A percentile compares a stretch with the other conserved stretches of the same genome.
Conservation (phyloP, 2,329 filamentous ascomycete genomes). For the Amauroascus niger region DNA sequence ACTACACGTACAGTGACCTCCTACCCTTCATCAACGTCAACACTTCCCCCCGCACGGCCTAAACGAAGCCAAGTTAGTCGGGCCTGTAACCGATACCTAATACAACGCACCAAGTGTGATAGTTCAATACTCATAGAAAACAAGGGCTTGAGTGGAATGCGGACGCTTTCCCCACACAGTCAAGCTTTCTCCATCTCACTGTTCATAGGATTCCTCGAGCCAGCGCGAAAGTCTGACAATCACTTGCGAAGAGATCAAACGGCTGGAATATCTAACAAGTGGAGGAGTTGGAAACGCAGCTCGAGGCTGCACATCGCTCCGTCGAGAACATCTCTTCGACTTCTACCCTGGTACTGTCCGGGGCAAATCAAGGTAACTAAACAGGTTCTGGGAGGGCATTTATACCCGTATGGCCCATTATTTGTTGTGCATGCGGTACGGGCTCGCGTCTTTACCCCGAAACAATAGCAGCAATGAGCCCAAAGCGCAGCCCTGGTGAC, state of each 20-base stretch:
- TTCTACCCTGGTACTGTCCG: background rate
- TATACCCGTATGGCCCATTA: slow-evolving; percentile 30
- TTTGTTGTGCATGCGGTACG: slow-evolving; percentile 45
- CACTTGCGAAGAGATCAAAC: slow-evolving; percentile 19
- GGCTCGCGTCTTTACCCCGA: slow-evolving; percentile 22
- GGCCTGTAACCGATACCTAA: slow-evolving; percentile 25
- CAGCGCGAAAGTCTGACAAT: background rate
- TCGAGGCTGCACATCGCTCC: slow-evolving; percentile 14
- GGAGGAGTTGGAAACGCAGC: slow-evolving; percentile 27
- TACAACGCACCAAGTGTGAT: slow-evolving; percentile 25
- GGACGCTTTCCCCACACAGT: slow-evolving; percentile 8
- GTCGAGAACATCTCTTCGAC: background rate
- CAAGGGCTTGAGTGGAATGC: slow-evolving; percentile 2
- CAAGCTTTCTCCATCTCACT: background rate
- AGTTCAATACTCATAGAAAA: slow-evolving; percentile 20
- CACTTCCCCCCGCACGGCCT: background rate
- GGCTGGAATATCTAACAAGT: slow-evolving; percentile 29
- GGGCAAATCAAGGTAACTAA: slow-evolving; percentile 17
- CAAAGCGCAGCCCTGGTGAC: slow-evolving; percentile 28
- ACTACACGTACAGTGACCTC: background rate
- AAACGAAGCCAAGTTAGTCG: slow-evolving; percentile 21
- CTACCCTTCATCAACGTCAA: background rate
- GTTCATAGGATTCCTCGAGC: background rate
- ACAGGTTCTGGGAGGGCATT: slow-evolving; percentile 33
- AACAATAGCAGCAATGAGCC: background rate